Percentiles rank a stretch among this genome's conserved stretches.
phyloP scores from a whole-genome alignment of 306 rosid species.

The Urtica urens region DNA sequence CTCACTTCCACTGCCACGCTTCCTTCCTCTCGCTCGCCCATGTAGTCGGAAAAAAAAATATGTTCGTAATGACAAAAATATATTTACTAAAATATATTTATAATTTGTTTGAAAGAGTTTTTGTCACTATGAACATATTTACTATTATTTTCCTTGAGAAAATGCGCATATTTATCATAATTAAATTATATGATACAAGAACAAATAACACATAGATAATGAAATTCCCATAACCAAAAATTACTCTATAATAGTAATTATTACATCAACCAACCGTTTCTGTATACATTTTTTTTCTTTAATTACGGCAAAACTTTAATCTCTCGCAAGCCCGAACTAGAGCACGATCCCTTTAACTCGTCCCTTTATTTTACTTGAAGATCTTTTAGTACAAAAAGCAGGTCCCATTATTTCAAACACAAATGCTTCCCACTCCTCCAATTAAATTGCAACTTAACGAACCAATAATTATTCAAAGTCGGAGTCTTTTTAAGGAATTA shows the following conservation, averaged over 20 bases:
- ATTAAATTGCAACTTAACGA: background rate
- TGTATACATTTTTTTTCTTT: conserved; percentile 3
- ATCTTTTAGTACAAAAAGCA: background rate
- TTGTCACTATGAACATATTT: too few species aligned
- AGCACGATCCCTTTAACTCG: background rate
- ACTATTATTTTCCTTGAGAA: too few species aligned
- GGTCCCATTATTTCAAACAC: background rate
- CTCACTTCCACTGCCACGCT: too few species aligned
- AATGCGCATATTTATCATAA: too few species aligned
- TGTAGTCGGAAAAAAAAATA: too few species aligned
- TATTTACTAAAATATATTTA: too few species aligned
- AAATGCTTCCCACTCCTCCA: background rate
- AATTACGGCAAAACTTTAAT: conserved; percentile 1
- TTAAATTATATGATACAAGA: too few species aligned
- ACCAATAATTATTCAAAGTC: background rate
- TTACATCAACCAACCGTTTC: conserved; percentile 15
- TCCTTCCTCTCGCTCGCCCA: too few species aligned
- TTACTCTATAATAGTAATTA: background rate
- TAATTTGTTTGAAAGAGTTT: too few species aligned
- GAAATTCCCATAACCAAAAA: too few species aligned
- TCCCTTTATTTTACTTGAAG: background rate
- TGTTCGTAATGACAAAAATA: too few species aligned
- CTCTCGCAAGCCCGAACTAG: background rate
- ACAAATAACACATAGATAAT: too few species aligned
- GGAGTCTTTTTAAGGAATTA: background rate